These are phyloP conservation scores for Vitis hybrid DNA, from an alignment of 177 flowering plant species.

Conservation along the genomic window DNA sequence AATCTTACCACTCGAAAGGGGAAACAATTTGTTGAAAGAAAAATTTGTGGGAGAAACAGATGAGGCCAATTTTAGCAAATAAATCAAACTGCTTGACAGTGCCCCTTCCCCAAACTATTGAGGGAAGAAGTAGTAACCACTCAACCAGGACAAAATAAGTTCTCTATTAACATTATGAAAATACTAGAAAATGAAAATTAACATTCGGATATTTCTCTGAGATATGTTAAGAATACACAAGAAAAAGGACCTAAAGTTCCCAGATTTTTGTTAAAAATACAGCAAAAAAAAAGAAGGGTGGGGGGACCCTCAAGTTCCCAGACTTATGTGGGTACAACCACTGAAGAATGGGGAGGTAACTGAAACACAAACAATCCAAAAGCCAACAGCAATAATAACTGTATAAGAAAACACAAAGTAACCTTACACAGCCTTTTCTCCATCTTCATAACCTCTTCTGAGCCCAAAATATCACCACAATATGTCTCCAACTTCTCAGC, in stretches of 20 bases:
- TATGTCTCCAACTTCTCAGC: constrained; percentile 32
- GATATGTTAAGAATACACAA: constrained; percentile 10
- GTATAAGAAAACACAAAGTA: constrained; percentile 33
- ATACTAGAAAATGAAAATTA: constrained; percentile 1
- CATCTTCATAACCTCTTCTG: constrained; percentile 30
- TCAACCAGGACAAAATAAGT: no score
- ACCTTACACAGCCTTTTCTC: constrained; percentile 37
- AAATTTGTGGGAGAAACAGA: no score
- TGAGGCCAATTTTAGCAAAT: no score
- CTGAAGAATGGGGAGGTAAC: constrained; percentile 27
- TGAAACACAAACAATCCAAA: constrained; percentile 32
- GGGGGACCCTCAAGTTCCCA: neutral
- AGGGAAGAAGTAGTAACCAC: no score
- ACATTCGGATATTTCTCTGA: constrained; percentile 7
- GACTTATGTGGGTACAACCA: constrained; percentile 55
- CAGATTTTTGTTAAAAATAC: neutral
- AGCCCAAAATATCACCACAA: constrained; percentile 24
- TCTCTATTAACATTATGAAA: no score
- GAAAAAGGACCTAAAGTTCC: constrained; percentile 1
- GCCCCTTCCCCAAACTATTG: no score
- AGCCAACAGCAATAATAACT: constrained; percentile 43
- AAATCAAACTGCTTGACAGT: no score
- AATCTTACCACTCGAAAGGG: no score
- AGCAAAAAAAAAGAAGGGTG: neutral
- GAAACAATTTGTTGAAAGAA: no score